Percentiles rank a stretch among this genome's conserved stretches.
Evolutionary conservation across 441 rosid species (phyloP).

Genomic region (Croton setiger): DNA sequence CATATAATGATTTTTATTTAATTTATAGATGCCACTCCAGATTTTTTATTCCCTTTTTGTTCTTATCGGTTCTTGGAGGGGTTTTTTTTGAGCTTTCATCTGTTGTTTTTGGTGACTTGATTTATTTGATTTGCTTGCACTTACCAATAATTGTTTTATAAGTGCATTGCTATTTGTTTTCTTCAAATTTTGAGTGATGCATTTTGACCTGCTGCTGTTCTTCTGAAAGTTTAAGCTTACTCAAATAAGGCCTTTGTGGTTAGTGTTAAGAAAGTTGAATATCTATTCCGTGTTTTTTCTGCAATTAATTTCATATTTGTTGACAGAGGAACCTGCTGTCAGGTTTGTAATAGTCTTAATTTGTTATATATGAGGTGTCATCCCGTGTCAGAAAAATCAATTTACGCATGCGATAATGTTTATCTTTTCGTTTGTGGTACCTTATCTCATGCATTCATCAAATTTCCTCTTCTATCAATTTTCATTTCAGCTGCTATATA

Average conservation of each 20-base stretch:
- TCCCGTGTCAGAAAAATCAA: neutral
- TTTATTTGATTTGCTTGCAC: conserved; percentile 1
- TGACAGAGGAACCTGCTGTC: neutral
- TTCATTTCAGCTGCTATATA: neutral
- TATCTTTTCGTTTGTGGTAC: neutral
- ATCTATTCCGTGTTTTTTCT: neutral
- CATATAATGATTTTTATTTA: neutral
- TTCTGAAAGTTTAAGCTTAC: neutral
- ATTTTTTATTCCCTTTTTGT: neutral
- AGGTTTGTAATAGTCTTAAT: neutral
- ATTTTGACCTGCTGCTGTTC: neutral
- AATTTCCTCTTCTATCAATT: neutral
- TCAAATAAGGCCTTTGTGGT: neutral
- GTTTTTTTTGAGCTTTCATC: neutral
- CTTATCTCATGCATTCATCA: neutral
- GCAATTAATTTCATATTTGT: neutral
- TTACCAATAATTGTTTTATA: neutral
- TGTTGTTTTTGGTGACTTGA: neutral
- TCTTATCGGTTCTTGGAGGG: neutral
- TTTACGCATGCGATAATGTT: neutral
- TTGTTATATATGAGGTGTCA: neutral
- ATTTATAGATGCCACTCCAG: neutral
- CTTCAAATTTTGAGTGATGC: neutral
- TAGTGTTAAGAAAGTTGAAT: neutral
- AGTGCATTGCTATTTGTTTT: neutral